phyloP scores from a whole-genome alignment of 768 basidiomycete species.

The Mycena galericulata region DNA sequence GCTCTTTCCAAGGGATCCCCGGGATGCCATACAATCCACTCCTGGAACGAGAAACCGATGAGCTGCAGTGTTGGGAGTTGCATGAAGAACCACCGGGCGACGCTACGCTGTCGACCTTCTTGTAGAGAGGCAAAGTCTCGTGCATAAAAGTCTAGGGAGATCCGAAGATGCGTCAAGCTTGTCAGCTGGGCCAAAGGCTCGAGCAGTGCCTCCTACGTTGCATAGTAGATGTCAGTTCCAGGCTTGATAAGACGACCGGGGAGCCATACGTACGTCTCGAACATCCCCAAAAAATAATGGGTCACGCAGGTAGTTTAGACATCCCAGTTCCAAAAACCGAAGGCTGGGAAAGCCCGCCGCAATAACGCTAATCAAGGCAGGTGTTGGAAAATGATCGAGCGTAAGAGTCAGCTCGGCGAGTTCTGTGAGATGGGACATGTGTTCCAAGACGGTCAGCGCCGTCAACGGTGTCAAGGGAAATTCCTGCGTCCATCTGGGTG shows the following conservation, averaged over 20 bases:
- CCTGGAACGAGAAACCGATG: neutral
- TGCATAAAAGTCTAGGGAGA: neutral
- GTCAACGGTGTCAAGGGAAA: neutral
- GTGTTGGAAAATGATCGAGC: neutral
- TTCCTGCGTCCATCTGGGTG: neutral
- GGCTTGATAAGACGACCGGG: too few species aligned
- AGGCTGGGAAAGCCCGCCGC: neutral
- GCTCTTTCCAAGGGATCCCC: too few species aligned
- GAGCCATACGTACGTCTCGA: too few species aligned
- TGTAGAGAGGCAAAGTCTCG: neutral
- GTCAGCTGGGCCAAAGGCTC: neutral
- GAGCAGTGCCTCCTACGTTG: neutral
- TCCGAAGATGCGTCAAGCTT: neutral
- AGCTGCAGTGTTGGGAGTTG: neutral
- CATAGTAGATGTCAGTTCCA: too few species aligned
- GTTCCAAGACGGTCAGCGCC: neutral
- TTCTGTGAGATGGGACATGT: neutral
- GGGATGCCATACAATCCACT: neutral
- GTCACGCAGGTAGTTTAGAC: too few species aligned
- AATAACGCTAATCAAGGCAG: neutral
- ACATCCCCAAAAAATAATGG: too few species aligned
- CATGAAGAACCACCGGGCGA: conserved; percentile 3
- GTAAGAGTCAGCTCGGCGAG: conserved; percentile 6
- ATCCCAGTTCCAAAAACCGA: neutral
- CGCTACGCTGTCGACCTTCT: neutral